Evolutionary conservation across 495 filamentous ascomycete species (phyloP).

Genomic region (Bryoglossum gracile): DNA sequence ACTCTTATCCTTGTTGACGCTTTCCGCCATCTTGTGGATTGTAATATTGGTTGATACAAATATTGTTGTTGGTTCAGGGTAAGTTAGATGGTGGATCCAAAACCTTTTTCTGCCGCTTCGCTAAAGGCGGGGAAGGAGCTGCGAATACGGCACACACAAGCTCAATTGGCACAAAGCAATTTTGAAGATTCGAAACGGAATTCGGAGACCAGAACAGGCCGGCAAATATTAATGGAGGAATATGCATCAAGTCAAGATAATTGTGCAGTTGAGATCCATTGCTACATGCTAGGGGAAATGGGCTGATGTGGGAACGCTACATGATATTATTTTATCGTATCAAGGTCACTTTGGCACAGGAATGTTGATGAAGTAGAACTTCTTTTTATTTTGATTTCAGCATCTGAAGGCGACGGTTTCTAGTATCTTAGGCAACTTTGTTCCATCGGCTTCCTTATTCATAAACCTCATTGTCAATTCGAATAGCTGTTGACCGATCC

Average conservation of each 20-base stretch:
- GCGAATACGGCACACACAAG: neutral
- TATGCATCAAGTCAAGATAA: no score
- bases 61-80: neutral
- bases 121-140: neutral
- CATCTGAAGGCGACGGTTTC: constrained; percentile 23
- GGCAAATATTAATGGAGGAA: no score
- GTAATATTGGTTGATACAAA: neutral
- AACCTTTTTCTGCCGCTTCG: neutral
- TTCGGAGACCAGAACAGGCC: no score
- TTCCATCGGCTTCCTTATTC: constrained; percentile 20
- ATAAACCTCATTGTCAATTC: constrained; percentile 25
- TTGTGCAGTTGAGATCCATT: no score
- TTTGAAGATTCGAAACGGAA: neutral
- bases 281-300: no score
- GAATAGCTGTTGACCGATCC: constrained; percentile 22
- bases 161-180: neutral
- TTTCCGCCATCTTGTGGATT: constrained; percentile 25
- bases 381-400: constrained; percentile 18
- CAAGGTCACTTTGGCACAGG: no score
- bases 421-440: constrained; percentile 27
- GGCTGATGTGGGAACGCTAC: no score
- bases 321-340: no score
- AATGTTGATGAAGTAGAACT: constrained; percentile 9
- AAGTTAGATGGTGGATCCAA: no score
- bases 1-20: constrained; percentile 42